A percentile compares a stretch with the other conserved stretches of the same genome.
phyloP scores from a whole-genome alignment of 2,329 filamentous ascomycete species.

The Pezicula radicicola region DNA sequence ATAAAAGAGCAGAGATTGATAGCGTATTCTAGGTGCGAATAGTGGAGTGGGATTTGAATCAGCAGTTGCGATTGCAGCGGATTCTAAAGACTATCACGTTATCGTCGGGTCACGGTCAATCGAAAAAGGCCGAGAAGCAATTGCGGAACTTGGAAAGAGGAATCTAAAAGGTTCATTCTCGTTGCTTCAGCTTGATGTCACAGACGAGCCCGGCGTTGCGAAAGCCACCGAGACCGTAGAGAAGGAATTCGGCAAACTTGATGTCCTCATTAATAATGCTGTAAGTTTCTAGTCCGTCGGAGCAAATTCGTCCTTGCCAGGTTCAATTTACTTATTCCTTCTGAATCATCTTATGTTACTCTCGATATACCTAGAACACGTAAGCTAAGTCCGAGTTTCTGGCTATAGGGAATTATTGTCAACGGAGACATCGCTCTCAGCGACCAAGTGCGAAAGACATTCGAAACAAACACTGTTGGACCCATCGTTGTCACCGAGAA shows the following conservation, averaged over 20 bases:
- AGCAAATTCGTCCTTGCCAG: too few species aligned
- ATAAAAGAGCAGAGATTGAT: not conserved
- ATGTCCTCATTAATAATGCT: constrained; percentile 27
- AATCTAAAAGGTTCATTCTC: constrained; percentile 14
- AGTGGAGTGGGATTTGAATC: constrained; percentile 37
- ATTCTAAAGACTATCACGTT: constrained; percentile 17
- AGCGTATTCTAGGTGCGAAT: constrained; percentile 36
- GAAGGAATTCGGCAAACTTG: constrained; percentile 20
- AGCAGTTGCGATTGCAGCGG: constrained; percentile 13
- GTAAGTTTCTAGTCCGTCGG: too few species aligned
- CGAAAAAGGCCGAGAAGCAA: constrained; percentile 16
- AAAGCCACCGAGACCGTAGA: constrained; percentile 1
- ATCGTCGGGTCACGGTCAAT: constrained; percentile 17
- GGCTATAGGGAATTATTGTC: constrained; percentile 2
- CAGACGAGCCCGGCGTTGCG: constrained; percentile 5
- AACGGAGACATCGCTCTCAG: not conserved
- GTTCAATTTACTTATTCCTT: too few species aligned
- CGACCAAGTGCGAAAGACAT: constrained; percentile 3
- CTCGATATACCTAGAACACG: too few species aligned
- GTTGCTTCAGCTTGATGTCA: constrained; percentile 15
- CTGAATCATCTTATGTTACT: too few species aligned
- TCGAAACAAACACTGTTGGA: constrained; percentile 17
- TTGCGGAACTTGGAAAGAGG: constrained; percentile 9
- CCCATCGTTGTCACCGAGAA: constrained; percentile 11
- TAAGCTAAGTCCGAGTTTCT: too few species aligned